A percentile compares a stretch with the other conserved stretches of the same genome.
These are phyloP conservation scores for Gillenia trifoliata DNA, from an alignment of 306 rosid genomes.

Conservation along the genomic window DNA sequence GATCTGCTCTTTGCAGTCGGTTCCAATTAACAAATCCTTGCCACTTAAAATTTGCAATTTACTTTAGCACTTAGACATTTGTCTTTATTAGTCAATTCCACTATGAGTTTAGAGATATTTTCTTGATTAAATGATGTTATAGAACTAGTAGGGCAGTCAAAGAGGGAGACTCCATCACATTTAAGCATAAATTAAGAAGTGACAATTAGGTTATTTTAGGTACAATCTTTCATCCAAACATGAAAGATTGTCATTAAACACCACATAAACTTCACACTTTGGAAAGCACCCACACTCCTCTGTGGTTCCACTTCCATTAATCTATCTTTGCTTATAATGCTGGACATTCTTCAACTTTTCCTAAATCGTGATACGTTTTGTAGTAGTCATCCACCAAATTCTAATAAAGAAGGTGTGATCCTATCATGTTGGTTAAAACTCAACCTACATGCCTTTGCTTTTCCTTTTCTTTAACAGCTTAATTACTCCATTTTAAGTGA, in stretches of 20 bases:
- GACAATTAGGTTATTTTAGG: background rate
- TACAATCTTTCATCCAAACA: conserved; percentile 1
- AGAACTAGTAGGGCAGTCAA: conserved; percentile 23
- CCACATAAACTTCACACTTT: background rate
- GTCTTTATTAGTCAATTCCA: conserved; percentile 23
- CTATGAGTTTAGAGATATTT: conserved; percentile 20
- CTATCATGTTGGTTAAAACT: background rate
- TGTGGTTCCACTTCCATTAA: conserved; percentile 3
- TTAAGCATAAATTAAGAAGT: conserved; percentile 11
- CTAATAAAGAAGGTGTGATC: background rate
- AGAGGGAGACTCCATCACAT: conserved; percentile 19
- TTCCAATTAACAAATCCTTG: conserved; percentile 5
- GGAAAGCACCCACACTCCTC: background rate
- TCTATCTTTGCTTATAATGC: background rate
- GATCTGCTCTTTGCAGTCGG: conserved; percentile 12
- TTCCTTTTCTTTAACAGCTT: background rate
- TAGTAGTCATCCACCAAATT: conserved; percentile 9
- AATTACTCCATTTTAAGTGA: background rate
- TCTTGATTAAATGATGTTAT: conserved; percentile 36
- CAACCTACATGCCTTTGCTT: background rate
- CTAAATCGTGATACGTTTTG: background rate
- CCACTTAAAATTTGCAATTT: conserved; percentile 26
- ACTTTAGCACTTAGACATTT: conserved; percentile 16
- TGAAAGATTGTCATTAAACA: background rate
- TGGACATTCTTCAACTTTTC: conserved; percentile 5